A percentile compares a stretch with the other conserved stretches of the same genome.
Evolutionary conservation across 148 eudicot species (phyloP).

Genomic region (Pouteria glomerata): DNA sequence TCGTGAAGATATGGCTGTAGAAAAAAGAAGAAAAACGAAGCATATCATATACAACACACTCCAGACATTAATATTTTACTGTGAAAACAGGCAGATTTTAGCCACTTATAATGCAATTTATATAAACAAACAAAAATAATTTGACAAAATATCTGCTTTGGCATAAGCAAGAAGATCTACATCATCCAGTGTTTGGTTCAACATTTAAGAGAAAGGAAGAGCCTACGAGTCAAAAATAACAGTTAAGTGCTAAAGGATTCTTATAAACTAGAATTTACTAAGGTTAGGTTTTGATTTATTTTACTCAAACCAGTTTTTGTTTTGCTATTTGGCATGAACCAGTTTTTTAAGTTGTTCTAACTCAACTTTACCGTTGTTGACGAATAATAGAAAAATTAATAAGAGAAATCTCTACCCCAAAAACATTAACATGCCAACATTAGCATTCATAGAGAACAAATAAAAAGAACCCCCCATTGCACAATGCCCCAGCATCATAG

Average conservation of each 20-base stretch:
- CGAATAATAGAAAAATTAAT: not conserved
- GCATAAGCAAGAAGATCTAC: not conserved
- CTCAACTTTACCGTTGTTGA: no score
- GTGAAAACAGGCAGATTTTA: not conserved
- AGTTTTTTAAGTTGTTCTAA: no score
- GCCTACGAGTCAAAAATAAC: not conserved
- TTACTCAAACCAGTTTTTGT: no score
- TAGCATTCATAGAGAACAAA: no score
- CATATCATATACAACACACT: not conserved
- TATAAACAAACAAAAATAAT: not conserved
- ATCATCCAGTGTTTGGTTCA: not conserved
- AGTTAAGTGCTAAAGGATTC: not conserved
- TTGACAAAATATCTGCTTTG: not conserved
- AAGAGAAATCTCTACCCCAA: not conserved
- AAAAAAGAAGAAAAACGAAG: not conserved
- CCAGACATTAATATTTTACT: not conserved
- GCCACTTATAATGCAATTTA: not conserved
- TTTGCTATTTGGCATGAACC: no score
- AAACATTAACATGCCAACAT: not conserved
- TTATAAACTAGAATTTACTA: no score
- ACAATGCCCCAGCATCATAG: no score
- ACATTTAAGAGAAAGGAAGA: not conserved
- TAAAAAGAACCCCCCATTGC: no score
- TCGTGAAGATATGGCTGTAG: slow-evolving; percentile 93
- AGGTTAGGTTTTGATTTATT: no score